Evolutionary conservation across 495 filamentous ascomycete species (phyloP).

Genomic region (Hypoxylon crocopeplum): DNA sequence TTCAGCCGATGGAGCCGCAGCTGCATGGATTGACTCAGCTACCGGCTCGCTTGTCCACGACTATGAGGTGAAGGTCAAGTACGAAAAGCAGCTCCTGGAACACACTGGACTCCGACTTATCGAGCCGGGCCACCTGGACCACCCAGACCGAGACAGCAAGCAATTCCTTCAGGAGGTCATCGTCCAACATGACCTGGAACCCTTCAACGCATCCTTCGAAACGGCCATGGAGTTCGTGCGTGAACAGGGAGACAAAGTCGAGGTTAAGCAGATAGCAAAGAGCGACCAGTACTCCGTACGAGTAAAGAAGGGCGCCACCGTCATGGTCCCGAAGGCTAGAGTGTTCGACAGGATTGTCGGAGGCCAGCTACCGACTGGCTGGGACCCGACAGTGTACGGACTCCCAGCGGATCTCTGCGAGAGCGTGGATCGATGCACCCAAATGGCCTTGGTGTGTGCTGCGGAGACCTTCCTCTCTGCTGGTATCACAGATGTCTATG

Average conservation of each 20-base stretch:
- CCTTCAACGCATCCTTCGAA: conserved; percentile 94
- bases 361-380: conserved; percentile 93
- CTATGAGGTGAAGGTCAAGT: conserved; percentile 84
- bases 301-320: conserved; percentile 86
- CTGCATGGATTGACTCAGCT: conserved; percentile 87
- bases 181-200: conserved; percentile 92
- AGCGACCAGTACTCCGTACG: conserved; percentile 91
- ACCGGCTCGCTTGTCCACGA: conserved; percentile 84
- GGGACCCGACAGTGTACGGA: conserved; percentile 92
- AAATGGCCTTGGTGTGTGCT: conserved; percentile 91
- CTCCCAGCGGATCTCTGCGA: conserved; percentile 94
- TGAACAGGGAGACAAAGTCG: conserved; percentile 94
- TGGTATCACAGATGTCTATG: conserved; percentile 97
- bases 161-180: conserved; percentile 95
- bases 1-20: conserved; percentile 78
- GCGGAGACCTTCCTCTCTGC: conserved; percentile 86
- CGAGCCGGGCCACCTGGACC: conserved; percentile 86
- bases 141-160: conserved; percentile 95
- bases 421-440: conserved; percentile 93
- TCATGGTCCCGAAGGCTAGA: conserved; percentile 95
- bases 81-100: conserved; percentile 87
- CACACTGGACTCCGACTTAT: conserved; percentile 90
- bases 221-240: conserved; percentile 95
- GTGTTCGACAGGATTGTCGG: conserved; percentile 95
- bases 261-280: conserved; percentile 89